Evolutionary conservation across 208 protist species (phyloP).

Genomic region (Trypanosoma rangeli): DNA sequence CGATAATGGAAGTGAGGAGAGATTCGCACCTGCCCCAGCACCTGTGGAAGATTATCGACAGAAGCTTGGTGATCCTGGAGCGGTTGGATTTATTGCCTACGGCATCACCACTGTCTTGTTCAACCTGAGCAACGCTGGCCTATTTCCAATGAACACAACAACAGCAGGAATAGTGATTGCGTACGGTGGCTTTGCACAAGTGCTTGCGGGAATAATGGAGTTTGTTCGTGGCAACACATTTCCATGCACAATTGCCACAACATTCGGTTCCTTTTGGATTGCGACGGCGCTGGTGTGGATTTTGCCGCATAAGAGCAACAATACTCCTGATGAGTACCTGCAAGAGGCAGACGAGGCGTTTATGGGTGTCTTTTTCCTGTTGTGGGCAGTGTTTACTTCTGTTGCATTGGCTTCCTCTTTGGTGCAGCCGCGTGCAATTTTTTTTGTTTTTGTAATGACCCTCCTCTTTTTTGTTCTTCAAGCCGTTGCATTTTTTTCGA

Average conservation of each 20-base stretch:
- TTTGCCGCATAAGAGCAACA: conserved; percentile 17
- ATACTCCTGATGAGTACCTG: conserved; percentile 32
- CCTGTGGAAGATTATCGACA: background rate
- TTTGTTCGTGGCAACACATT: conserved; percentile 56
- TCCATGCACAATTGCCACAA: conserved; percentile 38
- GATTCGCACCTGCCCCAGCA: background rate
- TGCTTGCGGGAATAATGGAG: conserved; percentile 47
- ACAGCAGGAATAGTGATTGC: conserved; percentile 35
- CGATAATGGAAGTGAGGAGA: background rate
- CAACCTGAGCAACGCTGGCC: conserved; percentile 32
- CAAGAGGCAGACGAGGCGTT: background rate
- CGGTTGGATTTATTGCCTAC: conserved; percentile 43
- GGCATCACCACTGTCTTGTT: conserved; percentile 45
- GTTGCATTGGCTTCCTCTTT: no score
- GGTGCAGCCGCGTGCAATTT: no score
- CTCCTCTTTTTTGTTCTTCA: no score
- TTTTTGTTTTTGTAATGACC: no score
- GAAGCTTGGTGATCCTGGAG: conserved; percentile 33
- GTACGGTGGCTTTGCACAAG: conserved; percentile 38
- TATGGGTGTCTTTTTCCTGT: no score
- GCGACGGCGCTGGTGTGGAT: conserved; percentile 25
- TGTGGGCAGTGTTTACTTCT: no score
- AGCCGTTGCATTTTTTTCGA: conserved; percentile 10
- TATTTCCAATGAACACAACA: conserved; percentile 31
- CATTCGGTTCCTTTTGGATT: conserved; percentile 49